A percentile compares a stretch with the other conserved stretches of the same genome.
phyloP scores from a whole-genome alignment of 2,329 filamentous ascomycete species.

The Fusarium mundagurra region DNA sequence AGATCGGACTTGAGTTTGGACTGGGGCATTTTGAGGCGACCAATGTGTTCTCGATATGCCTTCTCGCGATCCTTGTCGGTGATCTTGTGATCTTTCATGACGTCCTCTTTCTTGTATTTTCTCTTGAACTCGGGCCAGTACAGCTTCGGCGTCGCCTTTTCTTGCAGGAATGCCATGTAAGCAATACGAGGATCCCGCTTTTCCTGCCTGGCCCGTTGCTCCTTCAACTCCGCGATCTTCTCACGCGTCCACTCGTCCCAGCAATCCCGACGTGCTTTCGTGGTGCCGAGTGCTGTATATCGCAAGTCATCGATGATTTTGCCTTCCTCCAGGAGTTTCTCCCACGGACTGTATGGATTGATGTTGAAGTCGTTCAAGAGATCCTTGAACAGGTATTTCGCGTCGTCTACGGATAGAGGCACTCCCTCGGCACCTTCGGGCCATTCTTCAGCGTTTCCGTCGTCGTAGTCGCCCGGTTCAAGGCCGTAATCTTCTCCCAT shows the following conservation, averaged over 20 bases:
- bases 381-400: slow-evolving; percentile 82
- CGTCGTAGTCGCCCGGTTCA: slow-evolving; percentile 80
- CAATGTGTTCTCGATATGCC: slow-evolving; percentile 79
- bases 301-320: slow-evolving; percentile 84
- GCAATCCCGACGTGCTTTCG: slow-evolving; percentile 80
- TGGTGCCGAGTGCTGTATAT: slow-evolving; percentile 85
- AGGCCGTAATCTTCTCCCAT: slow-evolving; percentile 89
- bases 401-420: slow-evolving; percentile 78
- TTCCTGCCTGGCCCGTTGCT: slow-evolving; percentile 77
- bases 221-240: slow-evolving; percentile 76
- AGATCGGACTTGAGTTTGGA: slow-evolving; percentile 76
- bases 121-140: slow-evolving; percentile 98
- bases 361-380: slow-evolving; percentile 84
- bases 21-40: slow-evolving; percentile 71
- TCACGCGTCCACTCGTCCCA: slow-evolving; percentile 87
- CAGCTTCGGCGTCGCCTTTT: slow-evolving; percentile 86
- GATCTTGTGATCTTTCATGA: slow-evolving; percentile 79
- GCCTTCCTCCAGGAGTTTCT: slow-evolving; percentile 85
- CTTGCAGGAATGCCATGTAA: slow-evolving; percentile 83
- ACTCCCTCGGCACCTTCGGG: slow-evolving; percentile 78
- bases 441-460: slow-evolving; percentile 68
- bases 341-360: slow-evolving; percentile 91
- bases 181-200: slow-evolving; percentile 85
- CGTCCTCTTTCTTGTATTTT: slow-evolving; percentile 83
- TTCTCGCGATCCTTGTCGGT: slow-evolving; percentile 83